These are phyloP conservation scores for Ophiostoma quercus DNA, from an alignment of 2,329 filamentous ascomycete genomes.

Conservation along the genomic window DNA sequence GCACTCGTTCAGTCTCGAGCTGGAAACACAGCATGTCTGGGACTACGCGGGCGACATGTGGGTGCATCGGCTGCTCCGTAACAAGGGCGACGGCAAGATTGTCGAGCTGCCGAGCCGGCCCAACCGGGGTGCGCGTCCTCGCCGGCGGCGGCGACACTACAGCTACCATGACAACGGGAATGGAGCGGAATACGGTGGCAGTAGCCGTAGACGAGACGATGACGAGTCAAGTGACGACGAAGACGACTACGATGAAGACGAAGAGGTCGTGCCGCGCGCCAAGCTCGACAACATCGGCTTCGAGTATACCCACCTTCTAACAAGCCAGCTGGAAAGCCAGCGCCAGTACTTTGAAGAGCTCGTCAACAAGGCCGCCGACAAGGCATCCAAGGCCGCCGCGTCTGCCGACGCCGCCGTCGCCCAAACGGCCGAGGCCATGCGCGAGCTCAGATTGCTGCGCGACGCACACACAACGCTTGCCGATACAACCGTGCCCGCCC, in stretches of 20 bases:
- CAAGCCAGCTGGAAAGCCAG: constrained; percentile 87
- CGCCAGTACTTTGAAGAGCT: constrained; percentile 91
- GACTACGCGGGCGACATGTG: constrained; percentile 95
- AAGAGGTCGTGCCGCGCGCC: constrained; percentile 62
- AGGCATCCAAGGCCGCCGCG: constrained; percentile 68
- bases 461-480: constrained; percentile 48
- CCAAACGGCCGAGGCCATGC: constrained; percentile 45
- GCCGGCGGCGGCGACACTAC: background rate
- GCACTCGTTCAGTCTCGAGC: constrained; percentile 88
- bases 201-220: background rate
- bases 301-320: constrained; percentile 92
- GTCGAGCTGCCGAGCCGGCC: constrained; percentile 69
- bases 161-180: background rate
- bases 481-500: constrained; percentile 54
- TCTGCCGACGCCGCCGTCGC: constrained; percentile 58
- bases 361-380: constrained; percentile 81
- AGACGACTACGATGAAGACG: constrained; percentile 33
- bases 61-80: constrained; percentile 90
- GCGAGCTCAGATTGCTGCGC: constrained; percentile 50
- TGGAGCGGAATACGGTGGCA: background rate
- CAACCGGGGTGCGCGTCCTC: constrained; percentile 22
- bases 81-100: constrained; percentile 86
- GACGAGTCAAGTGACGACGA: constrained; percentile 18
- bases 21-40: constrained; percentile 93
- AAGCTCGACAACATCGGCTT: constrained; percentile 74